Base-by-base conservation (phyloP, 495 filamentous ascomycete genomes). In the Lasiosphaeria miniovina region DNA sequence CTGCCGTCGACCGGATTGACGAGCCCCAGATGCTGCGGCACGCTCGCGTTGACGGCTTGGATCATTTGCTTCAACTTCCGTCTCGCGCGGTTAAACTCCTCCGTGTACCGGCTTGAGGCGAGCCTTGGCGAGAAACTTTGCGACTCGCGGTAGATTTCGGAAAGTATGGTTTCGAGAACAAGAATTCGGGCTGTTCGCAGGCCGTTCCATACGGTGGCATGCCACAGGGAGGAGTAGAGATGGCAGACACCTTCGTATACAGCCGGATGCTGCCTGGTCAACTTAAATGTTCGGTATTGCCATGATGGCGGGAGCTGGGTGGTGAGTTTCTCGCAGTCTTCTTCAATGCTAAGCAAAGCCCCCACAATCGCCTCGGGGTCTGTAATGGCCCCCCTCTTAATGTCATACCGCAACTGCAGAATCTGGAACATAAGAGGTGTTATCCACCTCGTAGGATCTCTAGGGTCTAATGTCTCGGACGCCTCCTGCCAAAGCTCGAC, bases 161-260 rank as follows among this genome's bases (percentile, higher is more conserved):
- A 58, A 9, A 74, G 58, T 12, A 86, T 80, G 17, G 81, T 80
- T 55, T 86, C 82, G 60, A 80, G 80, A 45, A 84, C 65, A n/a
- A 86, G 64, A 54, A 88, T 82, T 15, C 83, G 80, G 10, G 78
- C 74, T 36, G 76, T 77, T 35, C 84, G 81, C 55, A 85, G 80
- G 38, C 77, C 73, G 60, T 86, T 86, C 78, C 80, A 85, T 7
- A 80, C 63, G n/a, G 76, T 76, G 52, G 75, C 75, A 33, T 78
- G 68, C 77, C 78, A 82, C n/a, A 78, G 67, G 14, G 75, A 77
- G 0, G 68, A 62, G 64, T 87, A 87, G 32, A 81, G 67, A 59
- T 87, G 80, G 63, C 82, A 86, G 52, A 72, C 71, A 45, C 77
- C 72, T 58, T 74, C 74, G 56, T 78, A 82, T 33, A 80, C 67